Base-by-base conservation (phyloP, 257 asterid genomes). In the Ballota nigra region DNA sequence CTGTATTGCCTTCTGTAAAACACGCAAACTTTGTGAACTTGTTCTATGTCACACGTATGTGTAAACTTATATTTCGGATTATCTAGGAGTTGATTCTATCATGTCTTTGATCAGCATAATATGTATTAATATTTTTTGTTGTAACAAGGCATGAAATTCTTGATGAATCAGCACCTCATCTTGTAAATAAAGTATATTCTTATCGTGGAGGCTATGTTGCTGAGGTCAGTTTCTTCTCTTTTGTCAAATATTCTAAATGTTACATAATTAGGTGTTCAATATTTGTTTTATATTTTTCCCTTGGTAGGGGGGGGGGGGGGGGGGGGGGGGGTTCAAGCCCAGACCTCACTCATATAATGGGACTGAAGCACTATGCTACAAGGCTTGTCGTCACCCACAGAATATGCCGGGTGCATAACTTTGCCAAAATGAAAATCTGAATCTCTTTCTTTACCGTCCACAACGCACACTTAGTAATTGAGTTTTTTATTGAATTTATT, bases 1-100 rank as follows among this genome's bases (percentile, higher is more conserved):
- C 45, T 89, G 97, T 79, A 91, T 94, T 83, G 88, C 97, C 56
- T 94, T 94, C 75, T 94, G 99, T 86, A 91, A 84, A 91, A 83
- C 97, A 22, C 92, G 99, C 81, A 91, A 89, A 83, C 97, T 94
- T 69, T 94, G 97, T 76, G 97, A 91, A 81, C 99, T 91, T 75
- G 97, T 94, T 79, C 88, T 94, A 24, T 86, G 83, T 85, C 83
- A 91, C 83, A 88, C 99, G 97, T 94, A 86, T 36, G 97, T 81
- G 63, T 63, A 71, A 55, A 38, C 66, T 74, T 57, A 59, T 68
- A 31, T 53, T 34, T 41, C 73, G 61, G 47, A 23, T 55, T 20
- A 66, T 57, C 40, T 64, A 10, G 20, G 34, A 56, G 67, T 75
- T 76, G 41, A 68, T 76, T 72, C 75, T 75, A 69, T 75, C 57